A percentile compares a stretch with the other conserved stretches of the same genome.
Evolutionary conservation across 2,329 filamentous ascomycete genomes (phyloP).

Genomic region (Cadophora gregata): DNA sequence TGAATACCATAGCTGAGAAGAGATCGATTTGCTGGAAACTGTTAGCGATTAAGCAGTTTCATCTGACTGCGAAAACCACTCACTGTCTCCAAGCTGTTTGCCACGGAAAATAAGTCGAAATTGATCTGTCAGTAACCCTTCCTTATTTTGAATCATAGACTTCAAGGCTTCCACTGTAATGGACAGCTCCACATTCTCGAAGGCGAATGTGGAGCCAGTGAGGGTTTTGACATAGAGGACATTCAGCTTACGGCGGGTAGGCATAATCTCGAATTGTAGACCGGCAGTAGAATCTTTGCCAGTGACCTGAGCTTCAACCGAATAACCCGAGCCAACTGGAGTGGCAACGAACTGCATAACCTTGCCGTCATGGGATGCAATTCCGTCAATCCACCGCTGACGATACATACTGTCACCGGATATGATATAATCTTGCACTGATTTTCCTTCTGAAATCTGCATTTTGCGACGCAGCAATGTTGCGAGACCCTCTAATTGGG

Average conservation of each 20-base stretch:
- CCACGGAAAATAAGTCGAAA: slow-evolving; percentile 96
- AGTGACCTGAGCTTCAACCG: slow-evolving; percentile 51
- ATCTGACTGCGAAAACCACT: not conserved
- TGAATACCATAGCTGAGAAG: not conserved
- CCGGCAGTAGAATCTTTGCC: slow-evolving; percentile 47
- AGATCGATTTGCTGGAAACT: not conserved
- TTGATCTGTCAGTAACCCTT: slow-evolving; percentile 94
- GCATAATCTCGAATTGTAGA: slow-evolving; percentile 49
- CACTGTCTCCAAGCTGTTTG: slow-evolving; percentile 94
- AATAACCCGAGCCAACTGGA: slow-evolving; percentile 48
- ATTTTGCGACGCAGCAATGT: slow-evolving; percentile 22
- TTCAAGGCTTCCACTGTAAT: slow-evolving; percentile 99
- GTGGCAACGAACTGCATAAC: slow-evolving; percentile 54
- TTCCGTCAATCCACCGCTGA: slow-evolving; percentile 42
- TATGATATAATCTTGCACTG: slow-evolving; percentile 52
- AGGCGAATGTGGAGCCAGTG: slow-evolving; percentile 97
- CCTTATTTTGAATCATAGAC: slow-evolving; percentile 98
- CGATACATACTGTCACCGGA: slow-evolving; percentile 47
- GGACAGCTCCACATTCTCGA: slow-evolving; percentile 84
- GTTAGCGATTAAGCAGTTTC: not conserved
- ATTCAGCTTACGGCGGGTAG: not conserved
- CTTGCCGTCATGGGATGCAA: slow-evolving; percentile 43
- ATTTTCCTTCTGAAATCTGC: not conserved
- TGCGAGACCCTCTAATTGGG: slow-evolving; percentile 34
- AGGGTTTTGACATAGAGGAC: slow-evolving; percentile 92